Base-by-base conservation (phyloP, 2,329 filamentous ascomycete species). In the Magnaporthiopsis poae region DNA sequence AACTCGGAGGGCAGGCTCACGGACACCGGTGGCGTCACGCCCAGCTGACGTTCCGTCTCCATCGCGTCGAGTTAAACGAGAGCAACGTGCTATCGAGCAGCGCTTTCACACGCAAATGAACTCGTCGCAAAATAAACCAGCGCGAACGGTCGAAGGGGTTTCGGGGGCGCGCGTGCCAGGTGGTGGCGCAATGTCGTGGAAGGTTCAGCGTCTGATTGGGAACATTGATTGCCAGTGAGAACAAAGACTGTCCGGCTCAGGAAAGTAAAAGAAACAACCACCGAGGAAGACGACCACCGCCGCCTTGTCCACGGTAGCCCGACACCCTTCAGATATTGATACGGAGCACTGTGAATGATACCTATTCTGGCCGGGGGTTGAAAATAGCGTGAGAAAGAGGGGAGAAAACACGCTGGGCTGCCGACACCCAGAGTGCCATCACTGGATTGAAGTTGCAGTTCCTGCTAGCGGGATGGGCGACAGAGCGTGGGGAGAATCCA, bases 11-110 rank as follows among this genome's bases (percentile, higher is more conserved):
- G 95, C 31, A 92, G 82, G 29, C 83, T 81, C 15, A 83, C 84
- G 27, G 92, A 96, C 56, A 99, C 91, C 62, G 95, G 90, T 71
- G 89, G 88, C 68, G 92, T 97, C 62, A 96, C 86, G 73, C 94
- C 94, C 68, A 79, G 70, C 61, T 74, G 70, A 63, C 72, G 73
- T 62, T 77, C 75, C 64, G 71, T 70, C 70, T 52, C 69, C 71
- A 72, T 72, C 31, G 60, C 52, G 65, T 56, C 46, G 46, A 13
- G 46, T n/a, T 18, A 21, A 21, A 25, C 46, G 5, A 25, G 46
- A 25, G 5, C 7, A n/a, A 56, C 46, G 46, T 25, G 46, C 46
- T 56, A 56, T 56, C 46, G 46, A 56, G 46, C 46, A 56, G 46
- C 46, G n/a, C 46, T 25, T 56, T 25, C 46, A n/a, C 46, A 11